phyloP scores from a whole-genome alignment of 768 basidiomycete genomes.

The Nevesoporus exiguus region DNA sequence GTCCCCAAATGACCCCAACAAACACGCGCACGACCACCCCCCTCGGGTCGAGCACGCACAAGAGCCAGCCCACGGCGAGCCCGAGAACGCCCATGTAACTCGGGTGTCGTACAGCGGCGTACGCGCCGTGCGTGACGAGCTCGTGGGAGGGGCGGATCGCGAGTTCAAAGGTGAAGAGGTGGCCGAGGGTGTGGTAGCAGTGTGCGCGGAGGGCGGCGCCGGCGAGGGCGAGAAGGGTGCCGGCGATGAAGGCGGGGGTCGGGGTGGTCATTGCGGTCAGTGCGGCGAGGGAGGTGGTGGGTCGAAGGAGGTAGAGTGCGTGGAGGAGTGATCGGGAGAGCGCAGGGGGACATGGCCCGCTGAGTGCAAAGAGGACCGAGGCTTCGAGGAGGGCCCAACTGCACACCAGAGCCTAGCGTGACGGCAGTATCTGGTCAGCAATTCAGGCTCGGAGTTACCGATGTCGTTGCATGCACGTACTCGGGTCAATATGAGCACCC shows the following conservation, averaged over 20 bases:
- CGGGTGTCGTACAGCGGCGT: slow-evolving; percentile 32
- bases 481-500: neutral
- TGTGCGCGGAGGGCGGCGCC: slow-evolving; percentile 14
- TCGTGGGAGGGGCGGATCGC: slow-evolving; percentile 16
- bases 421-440: neutral
- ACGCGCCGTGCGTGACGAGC: slow-evolving; percentile 27
- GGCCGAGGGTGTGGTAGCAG: slow-evolving; percentile 23
- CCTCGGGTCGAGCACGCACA: slow-evolving; percentile 7
- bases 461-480: neutral
- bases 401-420: neutral
- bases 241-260: slow-evolving; percentile 7
- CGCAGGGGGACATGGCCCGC: neutral
- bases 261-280: slow-evolving; percentile 1
- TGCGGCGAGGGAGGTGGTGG: neutral
- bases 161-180: slow-evolving; percentile 28
- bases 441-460: neutral
- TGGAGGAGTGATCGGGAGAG: neutral
- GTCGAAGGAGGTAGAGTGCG: neutral
- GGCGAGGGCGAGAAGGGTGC: slow-evolving; percentile 2
- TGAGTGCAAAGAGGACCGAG: neutral
- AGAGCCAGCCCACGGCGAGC: neutral
- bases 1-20: neutral
- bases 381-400: slow-evolving; percentile 10
- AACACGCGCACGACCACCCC: slow-evolving; percentile 1
- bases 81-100: slow-evolving; percentile 15